Base-by-base conservation (phyloP, 1,284 basidiomycete species). In the Cryptococcus wingfieldii region DNA sequence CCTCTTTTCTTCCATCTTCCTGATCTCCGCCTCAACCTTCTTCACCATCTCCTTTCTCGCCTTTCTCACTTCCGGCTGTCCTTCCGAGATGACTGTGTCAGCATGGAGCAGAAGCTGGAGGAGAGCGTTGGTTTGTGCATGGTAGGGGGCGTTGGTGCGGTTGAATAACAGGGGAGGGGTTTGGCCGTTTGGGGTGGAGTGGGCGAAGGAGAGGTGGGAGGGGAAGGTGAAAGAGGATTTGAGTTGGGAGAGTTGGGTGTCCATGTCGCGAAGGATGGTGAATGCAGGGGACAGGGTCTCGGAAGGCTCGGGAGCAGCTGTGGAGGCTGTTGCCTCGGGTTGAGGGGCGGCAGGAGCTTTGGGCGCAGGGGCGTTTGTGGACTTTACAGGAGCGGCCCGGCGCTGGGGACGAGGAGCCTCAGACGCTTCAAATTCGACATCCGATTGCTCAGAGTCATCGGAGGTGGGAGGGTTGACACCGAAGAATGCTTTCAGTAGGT, bases 11-110 rank as follows among this genome's bases (percentile, higher is more conserved):
- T 83, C 83, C 19, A 86, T 67, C 42, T 77, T 77, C 57, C 80
- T 81, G 34, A 86, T 68, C 62, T 86, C 87, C 31, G 65, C 61
- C 75, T 89, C 87, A n/a, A 90, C 81, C 45, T 68, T 68, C 56
- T 75, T 77, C 43, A 88, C 86, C 4, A 86, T 78, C 10, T 77
- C 77, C 71, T 84, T 82, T 53, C 88, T 75, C 56, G 74, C 77
- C n/a, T 79, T 77, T 43, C 87, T 78, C n/a, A 90, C 81, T 3
- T 72, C 74, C 50, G 75, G 69, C 59, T 84, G 80, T 0, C 87
- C 87, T 63, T 79, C 80, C 60, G 83, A 86, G 61, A 86, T 82
- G 5, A 89, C 80, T 0, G 80, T 82, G 62, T 90, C 88, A 6
- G 88, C 80, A 55, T 79, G 78, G 46, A 83, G 80, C 37, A 89